Conservation (phyloP, 495 filamentous ascomycete species). For the Hypoxylon trugodes region DNA sequence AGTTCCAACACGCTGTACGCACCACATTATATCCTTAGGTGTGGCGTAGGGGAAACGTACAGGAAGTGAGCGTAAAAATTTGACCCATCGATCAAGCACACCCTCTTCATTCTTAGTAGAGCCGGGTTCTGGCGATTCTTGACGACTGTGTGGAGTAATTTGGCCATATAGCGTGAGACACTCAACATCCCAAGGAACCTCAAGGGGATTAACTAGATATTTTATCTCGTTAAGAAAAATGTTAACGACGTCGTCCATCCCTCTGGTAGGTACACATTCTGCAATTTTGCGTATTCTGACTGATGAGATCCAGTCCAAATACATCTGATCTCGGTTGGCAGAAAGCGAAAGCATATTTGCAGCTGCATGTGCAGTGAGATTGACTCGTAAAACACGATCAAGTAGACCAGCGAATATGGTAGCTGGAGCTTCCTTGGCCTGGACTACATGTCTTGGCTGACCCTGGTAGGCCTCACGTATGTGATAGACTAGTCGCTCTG, state of each 20-base stretch:
- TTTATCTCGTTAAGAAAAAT: constrained; percentile 80
- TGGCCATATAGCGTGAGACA: constrained; percentile 63
- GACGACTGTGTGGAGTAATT: constrained; percentile 53
- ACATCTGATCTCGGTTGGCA: constrained; percentile 87
- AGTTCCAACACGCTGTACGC: constrained; percentile 71
- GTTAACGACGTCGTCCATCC: constrained; percentile 71
- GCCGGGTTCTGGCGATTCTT: constrained; percentile 23
- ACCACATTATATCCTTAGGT: constrained; percentile 71
- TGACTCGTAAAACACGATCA: constrained; percentile 86
- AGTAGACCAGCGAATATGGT: constrained; percentile 87
- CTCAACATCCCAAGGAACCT: constrained; percentile 63
- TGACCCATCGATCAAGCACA: constrained; percentile 85
- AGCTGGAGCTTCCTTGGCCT: constrained; percentile 86
- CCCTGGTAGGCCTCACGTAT: constrained; percentile 81
- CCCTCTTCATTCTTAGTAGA: constrained; percentile 53
- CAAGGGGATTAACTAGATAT: constrained; percentile 71
- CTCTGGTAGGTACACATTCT: constrained; percentile 67
- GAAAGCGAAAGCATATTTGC: constrained; percentile 78
- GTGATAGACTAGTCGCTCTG: constrained; percentile 77
- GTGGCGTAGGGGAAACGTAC: constrained; percentile 75
- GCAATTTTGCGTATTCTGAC: constrained; percentile 76
- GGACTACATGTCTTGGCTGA: constrained; percentile 81
- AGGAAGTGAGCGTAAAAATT: constrained; percentile 79
- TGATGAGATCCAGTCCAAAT: constrained; percentile 84
- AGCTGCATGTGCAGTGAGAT: constrained; percentile 86